These are phyloP conservation scores for Apophysomyces sp. DNA, from an alignment of 371 early-diverging fungal genomes.

Conservation along the genomic window DNA sequence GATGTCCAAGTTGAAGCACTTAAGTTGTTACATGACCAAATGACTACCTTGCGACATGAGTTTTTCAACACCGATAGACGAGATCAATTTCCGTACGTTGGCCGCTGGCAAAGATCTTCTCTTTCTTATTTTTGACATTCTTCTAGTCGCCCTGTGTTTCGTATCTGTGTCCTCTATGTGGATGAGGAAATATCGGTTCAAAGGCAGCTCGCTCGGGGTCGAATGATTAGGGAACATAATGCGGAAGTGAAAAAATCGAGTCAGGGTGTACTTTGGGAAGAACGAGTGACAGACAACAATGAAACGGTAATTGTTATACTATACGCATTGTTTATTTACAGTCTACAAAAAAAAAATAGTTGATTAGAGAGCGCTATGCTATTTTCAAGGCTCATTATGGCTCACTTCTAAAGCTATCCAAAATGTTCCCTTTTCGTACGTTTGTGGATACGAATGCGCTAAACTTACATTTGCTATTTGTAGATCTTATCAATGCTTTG, in stretches of 20 bases:
- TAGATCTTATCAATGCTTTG: slow-evolving; percentile 66
- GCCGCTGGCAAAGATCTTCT: not conserved
- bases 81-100: slow-evolving; percentile 56
- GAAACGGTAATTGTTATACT: slow-evolving; percentile 62
- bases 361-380: slow-evolving; percentile 64
- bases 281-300: slow-evolving; percentile 68
- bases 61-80: slow-evolving; percentile 56
- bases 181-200: slow-evolving; percentile 67
- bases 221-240: slow-evolving; percentile 62
- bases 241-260: slow-evolving; percentile 56
- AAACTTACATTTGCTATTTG: not conserved
- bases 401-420: slow-evolving; percentile 57
- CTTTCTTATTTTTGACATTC: not conserved
- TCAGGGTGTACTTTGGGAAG: slow-evolving; percentile 63
- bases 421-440: slow-evolving; percentile 73
- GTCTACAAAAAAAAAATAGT: slow-evolving; percentile 14
- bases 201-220: slow-evolving; percentile 60
- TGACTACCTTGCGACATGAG: slow-evolving; percentile 56
- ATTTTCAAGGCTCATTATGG: slow-evolving; percentile 71
- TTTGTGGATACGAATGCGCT: not conserved
- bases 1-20: slow-evolving; percentile 69
- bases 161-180: slow-evolving; percentile 67
- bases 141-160: slow-evolving; percentile 60
- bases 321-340: no score
- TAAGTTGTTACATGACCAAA: slow-evolving; percentile 61